Conservation (phyloP, 2,329 filamentous ascomycete genomes). For the Neopestalotiopsis rosae region DNA sequence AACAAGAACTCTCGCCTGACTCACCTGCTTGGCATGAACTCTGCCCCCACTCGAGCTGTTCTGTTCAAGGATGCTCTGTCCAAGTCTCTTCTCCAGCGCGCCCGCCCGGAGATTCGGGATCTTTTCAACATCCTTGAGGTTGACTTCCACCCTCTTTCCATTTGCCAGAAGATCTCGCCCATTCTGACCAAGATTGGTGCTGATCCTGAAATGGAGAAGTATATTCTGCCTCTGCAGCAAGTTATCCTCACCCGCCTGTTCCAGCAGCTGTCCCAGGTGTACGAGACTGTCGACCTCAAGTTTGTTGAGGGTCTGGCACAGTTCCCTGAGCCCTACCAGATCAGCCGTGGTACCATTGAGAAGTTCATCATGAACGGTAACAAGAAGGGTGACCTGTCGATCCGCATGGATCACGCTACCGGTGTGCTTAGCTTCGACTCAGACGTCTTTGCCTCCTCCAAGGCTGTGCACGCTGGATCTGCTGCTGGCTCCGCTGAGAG, state of each 20-base stretch:
- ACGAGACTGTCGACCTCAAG: constrained; percentile 93
- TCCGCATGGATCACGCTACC: constrained; percentile 94
- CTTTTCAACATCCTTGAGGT: constrained; percentile 99
- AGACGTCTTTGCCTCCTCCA: constrained; percentile 96
- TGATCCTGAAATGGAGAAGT: constrained; percentile 96
- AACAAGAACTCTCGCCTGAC: constrained; percentile 99
- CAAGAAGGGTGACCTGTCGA: constrained; percentile 98
- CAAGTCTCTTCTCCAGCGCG: constrained; percentile 92
- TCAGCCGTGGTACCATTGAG: constrained; percentile 88
- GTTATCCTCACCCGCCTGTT: constrained; percentile 98
- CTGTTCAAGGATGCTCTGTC: constrained; percentile 96
- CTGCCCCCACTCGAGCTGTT: constrained; percentile 84
- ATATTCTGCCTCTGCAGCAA: constrained; percentile 93
- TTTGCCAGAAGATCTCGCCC: constrained; percentile 98
- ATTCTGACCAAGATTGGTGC: constrained; percentile 92
- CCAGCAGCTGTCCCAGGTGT: constrained; percentile 98
- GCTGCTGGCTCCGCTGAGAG: constrained; percentile 85
- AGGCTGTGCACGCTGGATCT: constrained; percentile 86
- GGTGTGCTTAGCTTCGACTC: constrained; percentile 97
- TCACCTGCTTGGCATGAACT: constrained; percentile 91
- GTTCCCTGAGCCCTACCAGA: constrained; percentile 96
- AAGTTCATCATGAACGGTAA: constrained; percentile 99
- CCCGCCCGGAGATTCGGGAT: constrained; percentile 91
- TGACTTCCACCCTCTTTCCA: constrained; percentile 97
- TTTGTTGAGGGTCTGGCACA: constrained; percentile 94